phyloP scores from a whole-genome alignment of 805 yeast genomes.

The Candida fluviatilis region DNA sequence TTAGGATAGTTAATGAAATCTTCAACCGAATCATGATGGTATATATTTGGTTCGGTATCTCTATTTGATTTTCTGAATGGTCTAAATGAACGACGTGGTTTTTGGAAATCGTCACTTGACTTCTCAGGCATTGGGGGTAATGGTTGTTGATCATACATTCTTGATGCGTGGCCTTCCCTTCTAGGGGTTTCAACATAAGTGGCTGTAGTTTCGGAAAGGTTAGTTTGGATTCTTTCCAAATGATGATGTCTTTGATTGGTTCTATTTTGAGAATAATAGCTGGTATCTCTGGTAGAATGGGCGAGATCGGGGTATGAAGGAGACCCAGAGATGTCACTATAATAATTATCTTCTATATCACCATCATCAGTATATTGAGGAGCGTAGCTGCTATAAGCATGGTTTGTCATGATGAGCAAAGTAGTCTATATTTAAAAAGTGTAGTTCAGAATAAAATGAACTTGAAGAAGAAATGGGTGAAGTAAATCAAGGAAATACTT shows the following conservation, averaged over 20 bases:
- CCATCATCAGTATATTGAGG: constrained; percentile 4
- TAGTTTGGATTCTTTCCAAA: constrained; percentile 5
- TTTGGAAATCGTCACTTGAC: constrained; percentile 2
- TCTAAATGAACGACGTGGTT: neutral
- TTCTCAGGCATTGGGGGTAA: constrained; percentile 4
- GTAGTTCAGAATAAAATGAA: neutral
- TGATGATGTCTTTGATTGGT: constrained; percentile 3
- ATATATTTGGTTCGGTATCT: neutral
- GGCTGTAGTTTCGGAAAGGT: constrained; percentile 13
- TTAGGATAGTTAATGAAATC: neutral
- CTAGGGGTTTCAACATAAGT: constrained; percentile 12
- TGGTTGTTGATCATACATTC: neutral
- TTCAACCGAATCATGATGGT: neutral
- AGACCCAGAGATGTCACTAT: constrained; percentile 2
- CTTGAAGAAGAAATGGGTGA: neutral
- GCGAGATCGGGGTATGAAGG: constrained; percentile 5
- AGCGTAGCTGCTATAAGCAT: constrained; percentile 1
- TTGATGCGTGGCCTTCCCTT: neutral
- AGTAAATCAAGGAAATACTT: neutral
- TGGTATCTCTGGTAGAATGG: constrained; percentile 7
- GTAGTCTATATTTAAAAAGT: neutral
- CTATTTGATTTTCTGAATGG: neutral
- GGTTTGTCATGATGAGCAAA: constrained; percentile 1
- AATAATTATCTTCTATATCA: constrained; percentile 6
- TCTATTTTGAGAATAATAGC: neutral